phyloP scores from a whole-genome alignment of 305 asterid genomes.

The Salvia sclarea region DNA sequence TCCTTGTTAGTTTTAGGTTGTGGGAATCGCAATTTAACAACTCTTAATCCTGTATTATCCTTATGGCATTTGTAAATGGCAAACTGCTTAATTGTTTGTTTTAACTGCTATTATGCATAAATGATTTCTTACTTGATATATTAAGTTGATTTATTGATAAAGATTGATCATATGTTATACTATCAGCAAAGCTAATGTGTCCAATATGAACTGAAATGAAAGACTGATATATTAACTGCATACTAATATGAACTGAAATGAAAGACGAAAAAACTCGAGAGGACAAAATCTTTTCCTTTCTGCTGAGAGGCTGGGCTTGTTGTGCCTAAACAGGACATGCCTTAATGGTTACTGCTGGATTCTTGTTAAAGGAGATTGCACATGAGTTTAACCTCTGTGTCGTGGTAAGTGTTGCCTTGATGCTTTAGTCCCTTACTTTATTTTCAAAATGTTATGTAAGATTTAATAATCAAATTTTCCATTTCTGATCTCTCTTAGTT shows the following conservation, averaged over 20 bases:
- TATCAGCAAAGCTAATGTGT: too few species aligned
- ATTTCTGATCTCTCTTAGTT: neutral
- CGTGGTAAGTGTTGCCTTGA: slow-evolving; percentile 47
- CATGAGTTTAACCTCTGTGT: slow-evolving; percentile 67
- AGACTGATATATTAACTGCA: too few species aligned
- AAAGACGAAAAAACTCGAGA: neutral
- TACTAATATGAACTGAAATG: neutral
- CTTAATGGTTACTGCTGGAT: slow-evolving; percentile 70
- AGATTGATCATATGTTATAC: too few species aligned
- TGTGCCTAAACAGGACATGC: slow-evolving; percentile 61
- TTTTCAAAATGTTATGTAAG: slow-evolving; percentile 16
- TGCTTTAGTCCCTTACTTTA: slow-evolving; percentile 14
- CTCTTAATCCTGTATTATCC: slow-evolving; percentile 12
- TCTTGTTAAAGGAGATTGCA: slow-evolving; percentile 76
- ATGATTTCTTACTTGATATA: slow-evolving; percentile 6
- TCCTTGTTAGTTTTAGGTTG: slow-evolving; percentile 11
- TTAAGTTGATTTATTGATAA: neutral
- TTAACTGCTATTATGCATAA: neutral
- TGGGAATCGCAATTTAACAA: slow-evolving; percentile 12
- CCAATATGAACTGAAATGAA: neutral
- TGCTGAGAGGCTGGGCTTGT: slow-evolving; percentile 1
- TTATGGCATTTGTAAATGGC: neutral
- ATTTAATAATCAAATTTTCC: slow-evolving; percentile 15
- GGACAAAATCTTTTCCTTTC: neutral
- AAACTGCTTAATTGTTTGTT: neutral